These are phyloP conservation scores for Globisporangium mamillatum DNA, from an alignment of 352 stramenopile species.

Conservation along the genomic window DNA sequence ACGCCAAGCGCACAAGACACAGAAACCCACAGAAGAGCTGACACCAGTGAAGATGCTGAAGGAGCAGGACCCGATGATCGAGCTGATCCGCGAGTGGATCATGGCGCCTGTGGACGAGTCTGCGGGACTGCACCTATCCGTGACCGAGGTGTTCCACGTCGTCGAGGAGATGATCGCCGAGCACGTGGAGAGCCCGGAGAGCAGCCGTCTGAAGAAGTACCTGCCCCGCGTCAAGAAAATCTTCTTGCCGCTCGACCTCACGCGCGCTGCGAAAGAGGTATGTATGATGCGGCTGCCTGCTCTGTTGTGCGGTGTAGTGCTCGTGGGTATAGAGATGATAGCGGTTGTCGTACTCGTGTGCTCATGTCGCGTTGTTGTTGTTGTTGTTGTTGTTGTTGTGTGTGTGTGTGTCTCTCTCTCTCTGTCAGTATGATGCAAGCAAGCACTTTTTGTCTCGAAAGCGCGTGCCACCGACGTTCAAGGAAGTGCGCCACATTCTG, in stretches of 20 bases:
- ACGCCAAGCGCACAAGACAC: not conserved
- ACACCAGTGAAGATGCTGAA: constrained; percentile 54
- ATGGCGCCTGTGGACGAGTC: constrained; percentile 64
- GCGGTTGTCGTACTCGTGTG: not conserved
- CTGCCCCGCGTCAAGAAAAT: constrained; percentile 63
- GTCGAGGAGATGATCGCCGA: constrained; percentile 78
- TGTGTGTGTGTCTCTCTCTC: not conserved
- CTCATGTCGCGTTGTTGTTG: not conserved
- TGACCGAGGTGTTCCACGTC: constrained; percentile 66
- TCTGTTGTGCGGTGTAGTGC: too few species aligned
- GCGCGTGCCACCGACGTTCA: constrained; percentile 80
- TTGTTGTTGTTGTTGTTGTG: too few species aligned
- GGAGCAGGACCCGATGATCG: constrained; percentile 84
- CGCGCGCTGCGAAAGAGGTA: constrained; percentile 47
- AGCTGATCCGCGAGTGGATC: constrained; percentile 84
- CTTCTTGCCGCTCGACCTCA: constrained; percentile 72
- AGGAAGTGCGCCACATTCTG: constrained; percentile 82
- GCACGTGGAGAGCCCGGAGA: constrained; percentile 40
- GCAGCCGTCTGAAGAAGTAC: constrained; percentile 57
- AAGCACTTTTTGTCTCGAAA: constrained; percentile 77
- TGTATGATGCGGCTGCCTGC: not conserved
- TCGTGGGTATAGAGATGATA: not conserved
- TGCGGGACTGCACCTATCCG: constrained; percentile 54
- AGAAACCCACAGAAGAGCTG: not conserved
- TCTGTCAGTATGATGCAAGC: constrained; percentile 53